A percentile compares a stretch with the other conserved stretches of the same genome.
Conservation (phyloP, 1,139 yeast genomes). For the Candida sp. region DNA sequence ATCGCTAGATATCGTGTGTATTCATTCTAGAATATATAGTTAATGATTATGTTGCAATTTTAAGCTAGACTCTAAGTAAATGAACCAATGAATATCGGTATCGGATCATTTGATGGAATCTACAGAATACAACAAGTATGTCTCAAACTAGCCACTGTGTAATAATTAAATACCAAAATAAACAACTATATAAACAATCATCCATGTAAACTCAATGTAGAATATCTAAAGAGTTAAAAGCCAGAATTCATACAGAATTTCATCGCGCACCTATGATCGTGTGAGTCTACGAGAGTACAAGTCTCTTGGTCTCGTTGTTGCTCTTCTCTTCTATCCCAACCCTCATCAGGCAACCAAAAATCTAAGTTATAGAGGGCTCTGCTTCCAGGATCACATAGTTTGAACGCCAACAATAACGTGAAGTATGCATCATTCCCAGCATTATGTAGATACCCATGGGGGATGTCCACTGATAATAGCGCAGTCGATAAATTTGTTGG, state of each 20-base stretch:
- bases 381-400: slow-evolving; percentile 50
- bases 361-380: slow-evolving; percentile 29
- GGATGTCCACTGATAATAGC: slow-evolving; percentile 49
- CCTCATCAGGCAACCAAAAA: slow-evolving; percentile 9
- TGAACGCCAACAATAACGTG: slow-evolving; percentile 53
- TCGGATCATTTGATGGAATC: too few species aligned
- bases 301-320: not conserved
- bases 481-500: slow-evolving; percentile 50
- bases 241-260: not conserved
- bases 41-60: too few species aligned
- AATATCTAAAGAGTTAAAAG: not conserved
- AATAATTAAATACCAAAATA: too few species aligned
- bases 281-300: too few species aligned
- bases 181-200: too few species aligned
- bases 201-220: too few species aligned
- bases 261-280: too few species aligned
- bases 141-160: too few species aligned
- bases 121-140: too few species aligned
- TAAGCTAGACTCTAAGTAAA: too few species aligned
- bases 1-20: not conserved
- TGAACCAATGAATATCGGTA: too few species aligned
- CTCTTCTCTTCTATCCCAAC: not conserved
- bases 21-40: not conserved
- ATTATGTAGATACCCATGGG: slow-evolving; percentile 66
- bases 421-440: slow-evolving; percentile 84